phyloP scores from a whole-genome alignment of 2,329 filamentous ascomycete genomes.

The Lecanosticta acicola region DNA sequence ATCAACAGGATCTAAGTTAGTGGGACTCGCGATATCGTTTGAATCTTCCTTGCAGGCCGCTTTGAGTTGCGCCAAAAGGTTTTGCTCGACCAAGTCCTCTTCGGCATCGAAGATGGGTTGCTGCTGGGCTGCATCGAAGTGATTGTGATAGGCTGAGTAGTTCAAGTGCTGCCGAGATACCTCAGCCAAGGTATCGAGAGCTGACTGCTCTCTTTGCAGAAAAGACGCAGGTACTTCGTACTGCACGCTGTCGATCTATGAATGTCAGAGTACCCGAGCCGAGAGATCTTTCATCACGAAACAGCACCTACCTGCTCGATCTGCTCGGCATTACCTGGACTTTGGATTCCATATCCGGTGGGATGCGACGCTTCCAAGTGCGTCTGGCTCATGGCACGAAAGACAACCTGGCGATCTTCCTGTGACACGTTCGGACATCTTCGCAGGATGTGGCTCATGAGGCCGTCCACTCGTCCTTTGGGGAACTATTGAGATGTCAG shows the following conservation, averaged over 20 bases:
- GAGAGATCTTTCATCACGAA: no score
- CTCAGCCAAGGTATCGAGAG: slow-evolving; percentile 79
- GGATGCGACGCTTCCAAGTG: background rate
- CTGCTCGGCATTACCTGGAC: background rate
- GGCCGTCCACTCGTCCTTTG: slow-evolving; percentile 78
- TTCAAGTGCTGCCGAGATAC: slow-evolving; percentile 73
- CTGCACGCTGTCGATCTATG: background rate
- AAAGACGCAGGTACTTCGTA: slow-evolving; percentile 17
- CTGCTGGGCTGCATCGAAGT: background rate
- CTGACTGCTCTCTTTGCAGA: slow-evolving; percentile 57
- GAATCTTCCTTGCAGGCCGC: background rate
- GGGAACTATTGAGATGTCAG: slow-evolving; percentile 55
- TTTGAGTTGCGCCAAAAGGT: slow-evolving; percentile 3
- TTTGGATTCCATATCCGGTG: background rate
- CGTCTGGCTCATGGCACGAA: slow-evolving; percentile 40
- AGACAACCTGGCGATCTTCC: slow-evolving; percentile 47
- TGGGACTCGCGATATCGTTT: background rate
- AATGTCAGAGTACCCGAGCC: no score
- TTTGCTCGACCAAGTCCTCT: background rate
- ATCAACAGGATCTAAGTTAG: no score
- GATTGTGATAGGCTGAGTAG: slow-evolving; percentile 43
- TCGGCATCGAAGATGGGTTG: background rate
- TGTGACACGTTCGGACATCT: slow-evolving; percentile 65
- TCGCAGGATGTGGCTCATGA: slow-evolving; percentile 76
- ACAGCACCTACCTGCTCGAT: background rate